Evolutionary conservation across 306 rosid species (phyloP).

Genomic region (Cicer yamashitae): DNA sequence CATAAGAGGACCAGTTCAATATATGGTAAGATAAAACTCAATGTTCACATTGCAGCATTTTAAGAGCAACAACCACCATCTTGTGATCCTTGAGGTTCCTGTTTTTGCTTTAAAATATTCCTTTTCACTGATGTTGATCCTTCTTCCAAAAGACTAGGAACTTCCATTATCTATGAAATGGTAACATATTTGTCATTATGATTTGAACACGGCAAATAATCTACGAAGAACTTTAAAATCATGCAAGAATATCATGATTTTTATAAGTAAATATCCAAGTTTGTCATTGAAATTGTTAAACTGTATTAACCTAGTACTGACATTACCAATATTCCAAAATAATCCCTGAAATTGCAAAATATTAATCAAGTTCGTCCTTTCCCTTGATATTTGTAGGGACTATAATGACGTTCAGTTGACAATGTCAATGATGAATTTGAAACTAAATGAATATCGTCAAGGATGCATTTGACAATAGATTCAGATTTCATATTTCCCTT

Average conservation of each 20-base stretch:
- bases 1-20: constrained; percentile 50
- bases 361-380: too few species aligned
- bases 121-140: constrained; percentile 72
- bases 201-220: constrained; percentile 25
- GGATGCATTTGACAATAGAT: too few species aligned
- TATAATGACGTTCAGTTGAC: too few species aligned
- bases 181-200: constrained; percentile 47
- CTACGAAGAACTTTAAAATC: not conserved
- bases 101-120: constrained; percentile 69
- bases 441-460: too few species aligned
- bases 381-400: too few species aligned
- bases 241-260: constrained; percentile 19
- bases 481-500: too few species aligned
- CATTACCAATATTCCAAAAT: too few species aligned
- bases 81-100: constrained; percentile 57
- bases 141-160: constrained; percentile 88
- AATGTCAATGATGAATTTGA: too few species aligned
- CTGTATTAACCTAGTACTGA: too few species aligned
- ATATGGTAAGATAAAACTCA: constrained; percentile 42
- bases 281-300: too few species aligned
- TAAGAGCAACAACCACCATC: constrained; percentile 66
- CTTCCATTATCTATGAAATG: constrained; percentile 79
- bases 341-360: too few species aligned
- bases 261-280: too few species aligned
- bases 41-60: constrained; percentile 36